phyloP scores from a whole-genome alignment of 805 yeast genomes.

The Metschnikowia cubensis region DNA sequence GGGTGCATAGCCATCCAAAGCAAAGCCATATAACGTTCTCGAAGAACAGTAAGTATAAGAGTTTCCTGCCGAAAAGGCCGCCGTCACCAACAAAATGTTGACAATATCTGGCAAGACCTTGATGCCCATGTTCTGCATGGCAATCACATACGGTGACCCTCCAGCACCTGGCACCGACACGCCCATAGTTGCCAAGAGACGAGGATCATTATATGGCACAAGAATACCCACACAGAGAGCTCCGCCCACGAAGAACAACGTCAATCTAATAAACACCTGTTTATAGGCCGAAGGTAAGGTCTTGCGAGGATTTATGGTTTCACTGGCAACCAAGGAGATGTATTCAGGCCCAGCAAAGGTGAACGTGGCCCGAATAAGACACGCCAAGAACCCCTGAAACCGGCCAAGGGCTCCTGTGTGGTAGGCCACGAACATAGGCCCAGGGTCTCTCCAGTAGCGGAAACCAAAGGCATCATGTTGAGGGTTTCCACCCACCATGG shows the following conservation, averaged over 20 bases:
- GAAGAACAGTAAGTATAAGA: conserved; percentile 76
- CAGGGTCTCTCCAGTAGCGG: conserved; percentile 19
- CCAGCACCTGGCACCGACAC: conserved; percentile 65
- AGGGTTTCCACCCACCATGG: conserved; percentile 23
- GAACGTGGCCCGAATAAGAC: conserved; percentile 67
- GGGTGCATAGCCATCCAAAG: conserved; percentile 75
- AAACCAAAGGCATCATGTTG: conserved; percentile 20
- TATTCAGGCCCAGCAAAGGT: conserved; percentile 88
- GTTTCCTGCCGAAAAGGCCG: conserved; percentile 79
- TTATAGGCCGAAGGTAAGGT: conserved; percentile 76
- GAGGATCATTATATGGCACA: conserved; percentile 65
- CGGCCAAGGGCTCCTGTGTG: conserved; percentile 54
- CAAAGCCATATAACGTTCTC: conserved; percentile 67
- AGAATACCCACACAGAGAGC: conserved; percentile 76
- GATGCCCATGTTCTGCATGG: conserved; percentile 64
- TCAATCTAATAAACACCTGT: conserved; percentile 65
- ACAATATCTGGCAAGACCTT: conserved; percentile 66
- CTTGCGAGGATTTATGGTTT: conserved; percentile 65
- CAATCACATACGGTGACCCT: conserved; percentile 84
- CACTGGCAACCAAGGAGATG: conserved; percentile 82
- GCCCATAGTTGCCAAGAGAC: conserved; percentile 50
- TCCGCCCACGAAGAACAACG: conserved; percentile 67
- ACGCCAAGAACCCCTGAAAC: conserved; percentile 68
- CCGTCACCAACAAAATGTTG: conserved; percentile 72
- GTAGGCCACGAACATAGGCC: conserved; percentile 18